Base-by-base conservation (phyloP, 75 land plant genomes). In the Pinus tabuliformis region DNA sequence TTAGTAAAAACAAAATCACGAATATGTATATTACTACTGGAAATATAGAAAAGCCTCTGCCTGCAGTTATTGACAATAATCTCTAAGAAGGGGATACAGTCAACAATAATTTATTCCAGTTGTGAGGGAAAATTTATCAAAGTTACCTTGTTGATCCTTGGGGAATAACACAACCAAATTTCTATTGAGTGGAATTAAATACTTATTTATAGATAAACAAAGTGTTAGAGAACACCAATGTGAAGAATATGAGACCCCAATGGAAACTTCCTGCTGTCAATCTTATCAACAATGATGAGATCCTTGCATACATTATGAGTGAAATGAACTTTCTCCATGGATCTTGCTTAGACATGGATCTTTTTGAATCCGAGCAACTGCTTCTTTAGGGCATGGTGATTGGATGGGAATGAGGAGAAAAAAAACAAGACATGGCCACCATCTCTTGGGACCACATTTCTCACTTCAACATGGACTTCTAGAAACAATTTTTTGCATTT, bases 381-480 rank as follows among this genome's bases (percentile, higher is more conserved):
- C 82, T 82, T 89, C 52, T 36, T n/a, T 5, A 76, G 77, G 26
- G 85, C 84, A 80, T 76, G 57, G 62, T 59, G 54, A 6, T 82
- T 82, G 4, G 22, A 65, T 52, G 90, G 90, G 86, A n/a, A 85
- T 11, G 71, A 81, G 4, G 86, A 57, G 72, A 80, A 89, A 3
- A 89, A 84, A 0, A 94, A 81, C 37, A 94, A 61, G 0, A 89
- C 86, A 36, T 94, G 87, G 30, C n/a, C n/a, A n/a, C n/a, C n/a
- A n/a, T n/a, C n/a, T n/a, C n/a, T n/a, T n/a, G n/a, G n/a, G n/a
- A n/a, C n/a, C n/a, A n/a, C n/a, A n/a, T n/a, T n/a, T n/a, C n/a
- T n/a, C n/a, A n/a, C n/a, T n/a, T n/a, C n/a, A n/a, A n/a, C n/a
- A n/a, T n/a, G n/a, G n/a, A n/a, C n/a, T n/a, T n/a, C n/a, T n/a